Evolutionary conservation across 2,329 filamentous ascomycete species (phyloP), one percentile per base, ranked within the genome.

Genomic region (Fusarium anthophilum): DNA sequence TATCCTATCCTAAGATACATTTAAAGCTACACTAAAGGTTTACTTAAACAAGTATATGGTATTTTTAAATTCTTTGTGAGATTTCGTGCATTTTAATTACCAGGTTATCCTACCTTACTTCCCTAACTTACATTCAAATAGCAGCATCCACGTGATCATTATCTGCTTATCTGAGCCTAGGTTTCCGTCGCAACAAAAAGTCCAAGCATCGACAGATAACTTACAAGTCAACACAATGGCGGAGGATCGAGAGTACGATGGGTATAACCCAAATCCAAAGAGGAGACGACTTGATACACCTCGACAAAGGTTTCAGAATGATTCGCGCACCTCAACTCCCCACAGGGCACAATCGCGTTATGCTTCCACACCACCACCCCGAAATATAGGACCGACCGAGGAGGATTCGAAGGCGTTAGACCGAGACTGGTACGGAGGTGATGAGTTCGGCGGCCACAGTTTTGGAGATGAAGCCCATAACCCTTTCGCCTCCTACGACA

Each of bases 381-480:
- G 78, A 65, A 76, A 82, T 20, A 64, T 67, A 43, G 91, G 93
- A 77, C 87, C 90, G 20, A 86, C 88, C 39, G 88, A 92, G 44
- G 90, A 94, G 70, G 94, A 97, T 72, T 89, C 91, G 24, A 89
- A 89, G 71, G 93, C 91, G 15, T 86, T 98, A 62, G 95, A 98
- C 80, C 91, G 95, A 70, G 95, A 98, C 82, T 98, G 95, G 95
- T 98, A 98, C 79, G 91, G 91, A 28, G 94, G 93, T 54, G 95
- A 97, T 79, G 95, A 98, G 80, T 91, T 92, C 65, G 93, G 92
- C 32, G 89, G 90, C 0, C 93, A 97, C 79, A 93, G 92, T 0
- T 94, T 98, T 78, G 95, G 95, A 74, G 95, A 98, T 80, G 95
- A 98, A 72, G 88, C 91, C n/a, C 95, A 98, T 82, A 97, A 98